Evolutionary conservation across 345 rosid species (phyloP).

Genomic region (Erysimum cheiranthoides): DNA sequence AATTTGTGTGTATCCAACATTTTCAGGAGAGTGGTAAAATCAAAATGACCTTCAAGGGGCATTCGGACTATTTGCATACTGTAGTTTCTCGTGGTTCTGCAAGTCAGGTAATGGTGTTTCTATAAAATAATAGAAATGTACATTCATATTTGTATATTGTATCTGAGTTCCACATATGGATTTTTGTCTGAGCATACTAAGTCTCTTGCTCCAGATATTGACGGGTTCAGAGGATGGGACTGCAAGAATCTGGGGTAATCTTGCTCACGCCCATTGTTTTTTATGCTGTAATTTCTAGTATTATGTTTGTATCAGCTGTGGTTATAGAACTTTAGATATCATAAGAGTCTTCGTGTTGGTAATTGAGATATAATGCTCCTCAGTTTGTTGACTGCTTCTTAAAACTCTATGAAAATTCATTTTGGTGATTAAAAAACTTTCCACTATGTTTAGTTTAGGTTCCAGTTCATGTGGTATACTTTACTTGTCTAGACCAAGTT

Average conservation of each 20-base stretch:
- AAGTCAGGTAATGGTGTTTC: slow-evolving; percentile 64
- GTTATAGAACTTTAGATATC: background rate
- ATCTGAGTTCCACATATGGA: slow-evolving; percentile 10
- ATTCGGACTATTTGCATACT: slow-evolving; percentile 84
- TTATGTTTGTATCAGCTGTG: slow-evolving; percentile 17
- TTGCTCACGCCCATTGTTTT: background rate
- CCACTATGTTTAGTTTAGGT: slow-evolving; percentile 4
- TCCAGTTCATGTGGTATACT: background rate
- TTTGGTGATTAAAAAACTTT: slow-evolving; percentile 10
- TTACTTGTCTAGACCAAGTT: slow-evolving; percentile 5
- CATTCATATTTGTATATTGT: background rate
- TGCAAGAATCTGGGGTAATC: slow-evolving; percentile 92
- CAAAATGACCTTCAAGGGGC: slow-evolving; percentile 86
- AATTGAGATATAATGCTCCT: slow-evolving; percentile 11
- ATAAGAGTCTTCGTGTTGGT: slow-evolving; percentile 26
- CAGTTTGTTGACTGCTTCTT: slow-evolving; percentile 11
- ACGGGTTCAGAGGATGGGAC: slow-evolving; percentile 99
- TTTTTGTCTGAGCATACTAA: slow-evolving; percentile 20
- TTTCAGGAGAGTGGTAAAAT: slow-evolving; percentile 84
- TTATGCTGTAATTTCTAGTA: background rate
- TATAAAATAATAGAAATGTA: background rate
- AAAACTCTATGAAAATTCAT: background rate
- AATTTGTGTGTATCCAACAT: slow-evolving; percentile 22
- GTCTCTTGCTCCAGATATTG: slow-evolving; percentile 62
- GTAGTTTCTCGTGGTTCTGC: slow-evolving; percentile 71